phyloP scores from a whole-genome alignment of 2,329 filamentous ascomycete genomes.

The Berkeleyomyces rouxiae region DNA sequence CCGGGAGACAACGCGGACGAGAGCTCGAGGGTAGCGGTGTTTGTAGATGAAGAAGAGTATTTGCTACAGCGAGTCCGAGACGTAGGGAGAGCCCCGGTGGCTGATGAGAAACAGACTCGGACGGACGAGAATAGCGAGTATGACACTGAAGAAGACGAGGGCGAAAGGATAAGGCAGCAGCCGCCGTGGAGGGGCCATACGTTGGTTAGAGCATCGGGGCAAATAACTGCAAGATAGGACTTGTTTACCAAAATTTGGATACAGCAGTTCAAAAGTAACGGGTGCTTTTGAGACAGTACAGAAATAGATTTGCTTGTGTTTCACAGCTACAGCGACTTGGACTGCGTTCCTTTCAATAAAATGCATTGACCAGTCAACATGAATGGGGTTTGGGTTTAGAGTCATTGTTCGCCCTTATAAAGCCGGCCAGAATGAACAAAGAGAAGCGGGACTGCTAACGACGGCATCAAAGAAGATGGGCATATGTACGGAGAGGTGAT shows the following conservation, averaged over 20 bases:
- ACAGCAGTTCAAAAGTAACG: not conserved
- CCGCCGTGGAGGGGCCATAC: not conserved
- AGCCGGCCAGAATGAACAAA: not conserved
- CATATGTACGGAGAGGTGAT: not conserved
- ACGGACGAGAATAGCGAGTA: no score
- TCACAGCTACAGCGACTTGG: not conserved
- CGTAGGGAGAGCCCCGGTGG: not conserved
- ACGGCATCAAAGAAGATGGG: not conserved
- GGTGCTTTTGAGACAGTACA: not conserved
- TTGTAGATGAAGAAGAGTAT: constrained; percentile 7
- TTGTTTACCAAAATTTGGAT: not conserved
- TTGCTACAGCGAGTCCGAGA: constrained; percentile 12
- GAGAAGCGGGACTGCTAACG: not conserved
- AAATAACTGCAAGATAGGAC: not conserved
- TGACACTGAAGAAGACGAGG: not conserved
- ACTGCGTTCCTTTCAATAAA: not conserved
- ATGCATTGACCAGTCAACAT: not conserved
- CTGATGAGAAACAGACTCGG: not conserved
- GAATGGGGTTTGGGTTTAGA: not conserved
- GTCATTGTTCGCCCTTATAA: not conserved
- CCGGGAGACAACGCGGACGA: not conserved
- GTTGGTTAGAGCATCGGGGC: not conserved
- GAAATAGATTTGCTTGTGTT: not conserved
- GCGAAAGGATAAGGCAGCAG: not conserved
- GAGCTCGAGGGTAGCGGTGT: not conserved